Evolutionary conservation across 257 asterid genomes (phyloP), one percentile per base, ranked within the genome.

Genomic region (Scutellaria baicalensis): DNA sequence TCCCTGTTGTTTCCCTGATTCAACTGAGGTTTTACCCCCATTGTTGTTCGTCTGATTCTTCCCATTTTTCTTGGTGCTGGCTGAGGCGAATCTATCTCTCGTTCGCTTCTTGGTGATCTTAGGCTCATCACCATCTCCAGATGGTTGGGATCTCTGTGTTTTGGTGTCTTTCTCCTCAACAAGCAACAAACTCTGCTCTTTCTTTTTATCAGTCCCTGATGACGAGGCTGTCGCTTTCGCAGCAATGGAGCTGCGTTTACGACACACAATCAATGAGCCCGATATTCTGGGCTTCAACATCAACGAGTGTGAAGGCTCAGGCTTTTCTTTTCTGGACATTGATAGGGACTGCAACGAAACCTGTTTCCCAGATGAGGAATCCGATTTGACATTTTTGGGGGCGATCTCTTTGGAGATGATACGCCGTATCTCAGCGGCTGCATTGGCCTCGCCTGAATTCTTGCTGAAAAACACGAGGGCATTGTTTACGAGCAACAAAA

Each of bases 181-280:
- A 14, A 8, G 76, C 47, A 66, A 21, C 6, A 77, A 16, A 2
- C 44, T 55, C 43, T 73, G 82, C 58, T 77, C 89, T 69, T 66
- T 88, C 84, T 79, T 86, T 56, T 80, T 86, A 67, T 86, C 86
- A 1, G 80, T 65, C 33, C 80, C 87, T 4, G 87, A 75, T 52
- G 87, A 52, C 8, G 92, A 80, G 3, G 79, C 76, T 1, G 87
- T 62, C 44, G 86, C 83, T 80, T 84, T 86, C 1, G 88, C 80
- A 1, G 80, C 74, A 42, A 89, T 86, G 7, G 93, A 86, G 60
- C 93, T 89, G 45, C 96, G 89, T 64, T 86, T 89, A 11, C 93
- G 91, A 67, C 93, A 85, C 17, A 84, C 85, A 9, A 81, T 83
- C 75, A 89, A 63, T 6, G 93, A 78, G 6, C 88, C 90, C 0